These are phyloP conservation scores for Fonsecaea pugnacius DNA, from an alignment of 2,329 filamentous ascomycete species.

Conservation along the genomic window DNA sequence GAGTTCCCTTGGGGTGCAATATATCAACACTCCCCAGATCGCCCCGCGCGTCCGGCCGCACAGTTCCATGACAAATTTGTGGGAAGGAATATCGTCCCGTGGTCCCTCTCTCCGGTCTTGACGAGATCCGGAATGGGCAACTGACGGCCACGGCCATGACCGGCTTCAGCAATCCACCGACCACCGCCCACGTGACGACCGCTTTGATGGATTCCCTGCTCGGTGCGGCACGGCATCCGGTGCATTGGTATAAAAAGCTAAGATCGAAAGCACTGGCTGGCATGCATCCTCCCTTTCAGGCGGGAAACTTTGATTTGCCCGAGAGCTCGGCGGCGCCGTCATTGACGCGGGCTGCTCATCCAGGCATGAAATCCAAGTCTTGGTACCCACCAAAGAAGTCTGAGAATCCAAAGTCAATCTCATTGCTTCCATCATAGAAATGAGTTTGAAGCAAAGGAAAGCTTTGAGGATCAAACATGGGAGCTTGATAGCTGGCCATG, in stretches of 20 bases:
- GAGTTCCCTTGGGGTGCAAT: neutral
- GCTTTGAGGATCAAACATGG: constrained; percentile 24
- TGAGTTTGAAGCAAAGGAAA: constrained; percentile 19
- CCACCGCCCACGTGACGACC: neutral
- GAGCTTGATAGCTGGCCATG: constrained; percentile 16
- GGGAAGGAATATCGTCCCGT: neutral
- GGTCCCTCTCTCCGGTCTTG: neutral
- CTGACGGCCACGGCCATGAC: neutral
- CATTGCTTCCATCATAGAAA: constrained; percentile 21
- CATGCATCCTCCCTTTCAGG: neutral
- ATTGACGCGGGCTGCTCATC: neutral
- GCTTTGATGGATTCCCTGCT: neutral
- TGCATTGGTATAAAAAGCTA: neutral
- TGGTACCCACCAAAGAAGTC: constrained; percentile 30
- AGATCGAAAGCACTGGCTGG: neutral
- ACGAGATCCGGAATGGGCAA: neutral
- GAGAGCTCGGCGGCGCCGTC: neutral
- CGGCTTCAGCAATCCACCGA: neutral
- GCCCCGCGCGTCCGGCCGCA: neutral
- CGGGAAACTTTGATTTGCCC: neutral
- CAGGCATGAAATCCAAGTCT: constrained; percentile 20
- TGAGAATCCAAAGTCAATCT: constrained; percentile 27
- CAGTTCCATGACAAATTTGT: neutral
- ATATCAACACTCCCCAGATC: neutral
- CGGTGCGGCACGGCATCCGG: neutral